Percentiles rank a stretch among this genome's conserved stretches.
phyloP scores from a whole-genome alignment of 2,329 filamentous ascomycete genomes.

The Corynespora cassiicola region DNA sequence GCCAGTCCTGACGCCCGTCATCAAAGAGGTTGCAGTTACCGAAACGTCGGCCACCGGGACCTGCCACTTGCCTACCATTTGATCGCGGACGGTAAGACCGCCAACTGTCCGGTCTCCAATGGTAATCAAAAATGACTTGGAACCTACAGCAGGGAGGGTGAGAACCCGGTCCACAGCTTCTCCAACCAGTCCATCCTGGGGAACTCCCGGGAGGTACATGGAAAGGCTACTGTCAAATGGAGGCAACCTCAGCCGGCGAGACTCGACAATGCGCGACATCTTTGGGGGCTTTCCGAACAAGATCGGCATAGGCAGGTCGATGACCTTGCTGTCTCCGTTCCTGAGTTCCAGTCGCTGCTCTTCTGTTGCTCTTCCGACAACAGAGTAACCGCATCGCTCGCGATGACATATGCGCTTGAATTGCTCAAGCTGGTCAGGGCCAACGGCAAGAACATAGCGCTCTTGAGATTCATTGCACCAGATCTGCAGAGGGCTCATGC shows the following conservation, averaged over 20 bases:
- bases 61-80: slow-evolving; percentile 97
- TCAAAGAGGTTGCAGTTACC: slow-evolving; percentile 84
- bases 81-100: slow-evolving; percentile 85
- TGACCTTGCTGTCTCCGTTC: slow-evolving; percentile 79
- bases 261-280: slow-evolving; percentile 76
- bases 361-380: slow-evolving; percentile 81
- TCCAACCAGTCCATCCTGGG: slow-evolving; percentile 59
- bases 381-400: slow-evolving; percentile 90
- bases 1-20: slow-evolving; percentile 74
- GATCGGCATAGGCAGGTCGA: slow-evolving; percentile 87
- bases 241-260: slow-evolving; percentile 70
- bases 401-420: slow-evolving; percentile 74
- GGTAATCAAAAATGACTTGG: slow-evolving; percentile 95
- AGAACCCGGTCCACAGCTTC: slow-evolving; percentile 85
- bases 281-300: slow-evolving; percentile 89
- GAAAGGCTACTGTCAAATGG: slow-evolving; percentile 78
- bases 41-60: slow-evolving; percentile 92
- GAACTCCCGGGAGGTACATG: slow-evolving; percentile 66
- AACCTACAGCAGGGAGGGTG: slow-evolving; percentile 87
- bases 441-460: slow-evolving; percentile 90
- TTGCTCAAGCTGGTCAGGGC: slow-evolving; percentile 76
- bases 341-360: slow-evolving; percentile 78
- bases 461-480: slow-evolving; percentile 99
- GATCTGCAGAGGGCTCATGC: slow-evolving; percentile 95
- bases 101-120: slow-evolving; percentile 94